Conservation (phyloP, 176 grass and related monocot species). For the Musa itinerans region DNA sequence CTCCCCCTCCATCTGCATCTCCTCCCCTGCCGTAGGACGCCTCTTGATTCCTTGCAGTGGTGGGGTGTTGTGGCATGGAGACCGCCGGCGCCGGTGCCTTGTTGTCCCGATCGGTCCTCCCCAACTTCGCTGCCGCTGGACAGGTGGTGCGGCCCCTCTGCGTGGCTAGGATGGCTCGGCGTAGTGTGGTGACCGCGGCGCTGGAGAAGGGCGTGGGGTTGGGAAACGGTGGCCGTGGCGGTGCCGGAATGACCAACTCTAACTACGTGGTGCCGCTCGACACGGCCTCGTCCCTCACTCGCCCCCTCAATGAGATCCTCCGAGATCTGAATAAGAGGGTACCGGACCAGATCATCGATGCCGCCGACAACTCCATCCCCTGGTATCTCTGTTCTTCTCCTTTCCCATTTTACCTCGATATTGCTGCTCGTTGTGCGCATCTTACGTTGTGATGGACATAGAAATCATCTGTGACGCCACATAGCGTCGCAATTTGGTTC, state of each 20-base stretch:
- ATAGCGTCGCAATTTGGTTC: not conserved
- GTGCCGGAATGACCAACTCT: slow-evolving; percentile 51
- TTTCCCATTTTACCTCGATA: not conserved
- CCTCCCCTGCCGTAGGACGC: too few relatives aligned
- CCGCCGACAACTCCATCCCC: slow-evolving; percentile 48
- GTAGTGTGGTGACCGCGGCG: slow-evolving; percentile 29
- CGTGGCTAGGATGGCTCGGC: not conserved
- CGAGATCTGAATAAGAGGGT: slow-evolving; percentile 97
- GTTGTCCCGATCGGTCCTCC: not conserved
- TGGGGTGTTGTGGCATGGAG: not conserved
- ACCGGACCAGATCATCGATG: slow-evolving; percentile 88
- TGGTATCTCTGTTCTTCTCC: slow-evolving; percentile 34
- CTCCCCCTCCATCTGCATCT: too few relatives aligned
- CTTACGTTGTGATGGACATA: not conserved
- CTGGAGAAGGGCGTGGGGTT: slow-evolving; percentile 38
- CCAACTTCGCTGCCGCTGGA: not conserved
- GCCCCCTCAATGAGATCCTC: slow-evolving; percentile 93
- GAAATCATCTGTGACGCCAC: not conserved
- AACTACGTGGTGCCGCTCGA: slow-evolving; percentile 97
- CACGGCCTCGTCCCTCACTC: slow-evolving; percentile 53
- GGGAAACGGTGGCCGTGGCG: slow-evolving; percentile 12
- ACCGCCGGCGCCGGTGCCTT: not conserved
- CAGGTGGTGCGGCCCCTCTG: not conserved
- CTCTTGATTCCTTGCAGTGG: not conserved
- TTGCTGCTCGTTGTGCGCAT: not conserved